Evolutionary conservation across 163 green algal genomes (phyloP), one percentile per base, ranked within the genome.

Genomic region (Coccomyxa subellipsoidea): DNA sequence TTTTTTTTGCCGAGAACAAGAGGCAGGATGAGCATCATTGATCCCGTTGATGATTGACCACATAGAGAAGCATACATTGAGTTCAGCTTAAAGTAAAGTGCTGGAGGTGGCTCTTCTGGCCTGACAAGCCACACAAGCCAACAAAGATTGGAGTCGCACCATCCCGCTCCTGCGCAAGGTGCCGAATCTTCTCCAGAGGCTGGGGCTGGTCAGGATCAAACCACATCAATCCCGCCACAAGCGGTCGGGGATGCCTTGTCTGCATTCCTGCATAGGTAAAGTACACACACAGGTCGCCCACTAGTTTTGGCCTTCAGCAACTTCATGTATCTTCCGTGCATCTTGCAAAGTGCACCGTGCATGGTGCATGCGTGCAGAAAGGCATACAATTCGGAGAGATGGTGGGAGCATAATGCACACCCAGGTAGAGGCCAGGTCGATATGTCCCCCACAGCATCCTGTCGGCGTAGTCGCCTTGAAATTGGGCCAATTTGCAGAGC

Each of bases 391-490:
- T 73, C 66, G 32, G 66, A 36, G 18, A 1, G 66, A 36, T 73
- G n/a, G 21, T 73, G 10, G 27, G 66, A 73, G 5, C 66, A 73
- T 25, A 18, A 53, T 88, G 82, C 88, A 92, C 92, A 82, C 94
- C 95, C 82, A 98, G 94, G 84, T 98, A 98, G 0, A 95, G 88
- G 10, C 94, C 93, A 6, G 95, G 90, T 0, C 95, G 80, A 84
- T 98, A 98, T 37, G 91, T 97, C 23, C 95, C 96, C 95, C 95
- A 98, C 21, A 98, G 83, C 87, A 95, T 90, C 4, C 85, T 34
- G 32, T 93, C 84, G 12, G 83, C 86, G 84, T 97, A 90, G 6
- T 82, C 32, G 9, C 87, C 86, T 2, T 82, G 47, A 54, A 97
- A 97, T 77, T 98, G 87, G 0, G 69, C 37, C 66, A 97, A 73